Evolutionary conservation across 2,329 filamentous ascomycete species (phyloP), one percentile per base, ranked within the genome.

Genomic region (Alternaria postmessia): DNA sequence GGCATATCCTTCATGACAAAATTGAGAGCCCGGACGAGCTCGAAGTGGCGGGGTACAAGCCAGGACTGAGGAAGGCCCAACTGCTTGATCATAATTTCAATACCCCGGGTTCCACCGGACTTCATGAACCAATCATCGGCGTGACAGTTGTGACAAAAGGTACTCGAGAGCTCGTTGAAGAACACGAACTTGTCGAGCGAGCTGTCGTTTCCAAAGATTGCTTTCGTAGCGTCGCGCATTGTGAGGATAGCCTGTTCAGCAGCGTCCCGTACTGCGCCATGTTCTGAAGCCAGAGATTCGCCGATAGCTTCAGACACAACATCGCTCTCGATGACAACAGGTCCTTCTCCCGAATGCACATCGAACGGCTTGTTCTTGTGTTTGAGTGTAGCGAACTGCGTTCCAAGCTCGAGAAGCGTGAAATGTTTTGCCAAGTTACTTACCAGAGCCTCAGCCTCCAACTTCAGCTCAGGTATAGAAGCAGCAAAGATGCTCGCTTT

Each of bases 121-220:
- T 99, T 99, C 53, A 94, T 94, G 74, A 97, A 99, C 95, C 96
- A 99, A 72, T 99, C 95, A 76, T 99, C 94, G 71, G 95, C 93
- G 71, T 97, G 94, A 77, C 95, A 99, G 66, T 92, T 93, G 76
- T 99, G 95, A 69, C 92, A 95, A 76, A 98, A 97, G 0, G 89
- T 89, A 61, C 88, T 91, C 39, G 91, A 90, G 6, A 99, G 84
- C 71, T 94, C 89, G 59, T 85, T 86, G 80, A 99, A 99, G 79
- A 99, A 92, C 0, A 90, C 88, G 8, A 99, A 84, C 57, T 88
- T 89, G 34, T 91, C 88, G 32, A 94, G 89, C 54, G 91, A 86
- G 22, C 85, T 86, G 39, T 89, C 83, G 1, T 87, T 88, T 3
- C 94, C 94, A 66, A 98, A 93, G 34, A 99, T 92, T 7, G 88